Conservation (phyloP, 2,329 filamentous ascomycete genomes). For the Dactylonectria estremocensis region DNA sequence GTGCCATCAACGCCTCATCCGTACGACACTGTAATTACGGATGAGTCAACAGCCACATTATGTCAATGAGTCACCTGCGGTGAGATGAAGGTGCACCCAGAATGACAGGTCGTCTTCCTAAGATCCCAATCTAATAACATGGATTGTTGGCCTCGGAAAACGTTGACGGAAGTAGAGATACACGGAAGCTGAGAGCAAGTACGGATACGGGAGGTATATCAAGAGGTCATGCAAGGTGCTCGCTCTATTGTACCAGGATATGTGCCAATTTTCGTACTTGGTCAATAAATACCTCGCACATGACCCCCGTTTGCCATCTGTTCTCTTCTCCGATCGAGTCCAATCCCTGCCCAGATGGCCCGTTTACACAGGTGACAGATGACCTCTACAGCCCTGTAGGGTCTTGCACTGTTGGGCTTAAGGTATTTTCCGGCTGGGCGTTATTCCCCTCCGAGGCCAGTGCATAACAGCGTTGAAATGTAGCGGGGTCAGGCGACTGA, state of each 20-base stretch:
- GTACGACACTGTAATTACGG: background rate
- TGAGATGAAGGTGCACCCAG: background rate
- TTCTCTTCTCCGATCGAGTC: background rate
- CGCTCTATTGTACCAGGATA: background rate
- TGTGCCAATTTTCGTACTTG: background rate
- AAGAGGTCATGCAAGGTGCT: background rate
- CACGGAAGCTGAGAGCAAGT: background rate
- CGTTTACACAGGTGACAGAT: background rate
- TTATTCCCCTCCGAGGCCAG: slow-evolving; percentile 4
- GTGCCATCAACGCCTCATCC: background rate
- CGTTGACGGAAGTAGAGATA: background rate
- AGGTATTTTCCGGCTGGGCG: background rate
- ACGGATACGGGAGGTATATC: too few relatives aligned
- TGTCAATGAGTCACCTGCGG: background rate
- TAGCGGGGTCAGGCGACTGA: slow-evolving; percentile 5
- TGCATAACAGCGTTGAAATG: slow-evolving; percentile 4
- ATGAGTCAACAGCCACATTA: too few relatives aligned
- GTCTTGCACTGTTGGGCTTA: too few relatives aligned
- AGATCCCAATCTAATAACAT: background rate
- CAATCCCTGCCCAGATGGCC: background rate
- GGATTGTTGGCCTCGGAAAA: background rate
- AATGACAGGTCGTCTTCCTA: background rate
- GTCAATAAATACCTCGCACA: background rate
- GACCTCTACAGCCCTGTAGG: background rate
- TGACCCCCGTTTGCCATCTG: background rate